These are phyloP conservation scores for Candida vaughaniae DNA, from an alignment of 805 yeast genomes.

Conservation along the genomic window DNA sequence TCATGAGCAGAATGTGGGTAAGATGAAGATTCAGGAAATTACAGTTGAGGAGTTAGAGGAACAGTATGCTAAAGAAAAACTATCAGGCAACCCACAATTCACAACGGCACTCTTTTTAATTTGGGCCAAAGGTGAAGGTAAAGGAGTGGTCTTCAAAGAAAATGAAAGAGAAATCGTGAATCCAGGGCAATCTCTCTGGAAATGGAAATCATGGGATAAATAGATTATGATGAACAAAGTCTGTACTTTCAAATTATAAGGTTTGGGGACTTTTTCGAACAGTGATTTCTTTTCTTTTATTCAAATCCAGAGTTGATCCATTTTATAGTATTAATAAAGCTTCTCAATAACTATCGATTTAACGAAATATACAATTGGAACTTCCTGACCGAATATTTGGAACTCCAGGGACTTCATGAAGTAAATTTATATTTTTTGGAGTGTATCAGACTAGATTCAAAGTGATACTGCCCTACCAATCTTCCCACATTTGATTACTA, in stretches of 20 bases:
- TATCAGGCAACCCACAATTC: conserved; percentile 31
- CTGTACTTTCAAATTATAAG: not conserved
- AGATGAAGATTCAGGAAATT: conserved; percentile 31
- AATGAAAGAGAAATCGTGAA: conserved; percentile 34
- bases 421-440: too few species aligned
- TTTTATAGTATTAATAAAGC: too few species aligned
- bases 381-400: not conserved
- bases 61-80: conserved; percentile 24
- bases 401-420: too few species aligned
- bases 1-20: conserved; percentile 39
- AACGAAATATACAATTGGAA: too few species aligned
- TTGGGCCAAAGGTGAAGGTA: conserved; percentile 17
- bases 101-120: conserved; percentile 30
- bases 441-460: too few species aligned
- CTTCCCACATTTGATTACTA: too few species aligned
- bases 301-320: not conserved
- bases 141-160: conserved; percentile 19
- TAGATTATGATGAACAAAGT: not conserved
- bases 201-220: conserved; percentile 21
- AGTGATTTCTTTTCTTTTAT: too few species aligned
- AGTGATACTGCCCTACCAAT: too few species aligned
- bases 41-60: conserved; percentile 27
- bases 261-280: not conserved
- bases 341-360: too few species aligned
- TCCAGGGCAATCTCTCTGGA: conserved; percentile 38